Evolutionary conservation across 805 yeast genomes (phyloP), one percentile per base, ranked within the genome.

Genomic region (Suhomyces sp.): DNA sequence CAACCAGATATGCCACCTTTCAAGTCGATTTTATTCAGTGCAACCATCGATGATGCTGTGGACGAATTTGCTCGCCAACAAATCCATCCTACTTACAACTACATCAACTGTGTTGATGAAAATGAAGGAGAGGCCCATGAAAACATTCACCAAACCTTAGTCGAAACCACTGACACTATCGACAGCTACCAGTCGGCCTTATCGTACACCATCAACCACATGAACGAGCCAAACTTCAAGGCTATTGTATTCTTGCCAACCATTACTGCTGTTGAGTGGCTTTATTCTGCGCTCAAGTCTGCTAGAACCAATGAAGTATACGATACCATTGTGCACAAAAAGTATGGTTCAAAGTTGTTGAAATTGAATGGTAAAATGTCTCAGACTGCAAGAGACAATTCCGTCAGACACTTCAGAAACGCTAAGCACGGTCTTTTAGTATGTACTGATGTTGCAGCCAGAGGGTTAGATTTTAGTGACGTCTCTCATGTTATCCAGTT

Each of bases 391-490:
- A 84, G 98, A 66, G 87, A 85, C 55, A 71, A 75, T 54, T 68
- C 82, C 22, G 82, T 87, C 35, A 75, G 74, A 47, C 62, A 63
- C 33, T 88, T 85, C 75, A 80, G 84, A 57, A 59, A 54, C 52
- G 65, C 52, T 68, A 66, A 54, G 49, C 75, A 68, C 25, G 87
- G 89, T 51, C 64, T 92, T 44, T 76, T 93, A 52, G 81, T 93
- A 50, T 85, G 93, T 51, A 88, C 97, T 6, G 96, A 91, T 70
- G 97, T 93, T 53, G 96, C 92, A 55, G 97, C 97, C 12, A 84
- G 98, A 72, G 98, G 98, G 59, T 85, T 93, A 86, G 97, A 93
- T 74, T 89, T 93, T 79, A 94, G 92, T 51, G 82, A 83, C 60
- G 96, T 93, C 25, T 72, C 90, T 22, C 89, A 89, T 64, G 97